Conservation (phyloP, 495 filamentous ascomycete species). For the Aspergillus carlsbadensis region DNA sequence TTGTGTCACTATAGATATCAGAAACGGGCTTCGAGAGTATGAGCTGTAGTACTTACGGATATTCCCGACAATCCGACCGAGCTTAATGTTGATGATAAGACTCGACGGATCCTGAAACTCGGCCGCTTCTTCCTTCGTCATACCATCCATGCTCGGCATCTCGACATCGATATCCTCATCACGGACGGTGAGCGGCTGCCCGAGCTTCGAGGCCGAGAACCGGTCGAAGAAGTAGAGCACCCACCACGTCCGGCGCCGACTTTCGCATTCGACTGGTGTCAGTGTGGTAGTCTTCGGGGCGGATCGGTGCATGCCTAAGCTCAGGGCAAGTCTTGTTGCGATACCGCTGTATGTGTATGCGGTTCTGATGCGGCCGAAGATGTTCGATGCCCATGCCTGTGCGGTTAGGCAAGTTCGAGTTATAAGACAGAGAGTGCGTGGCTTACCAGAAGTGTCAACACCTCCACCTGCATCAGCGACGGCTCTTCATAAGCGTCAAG, state of each 20-base stretch:
- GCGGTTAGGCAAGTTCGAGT: too few relatives aligned
- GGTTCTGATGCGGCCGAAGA: slow-evolving; percentile 18
- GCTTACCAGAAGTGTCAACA: slow-evolving; percentile 11
- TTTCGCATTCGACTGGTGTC: slow-evolving; percentile 23
- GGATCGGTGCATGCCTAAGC: slow-evolving; percentile 24
- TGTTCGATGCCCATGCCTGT: slow-evolving; percentile 14
- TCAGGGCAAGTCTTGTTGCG: slow-evolving; percentile 22
- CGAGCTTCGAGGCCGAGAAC: slow-evolving; percentile 24
- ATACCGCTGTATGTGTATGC: slow-evolving; percentile 25
- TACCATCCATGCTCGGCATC: slow-evolving; percentile 24
- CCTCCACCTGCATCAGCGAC: slow-evolving; percentile 9
- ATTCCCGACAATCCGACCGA: slow-evolving; percentile 26
- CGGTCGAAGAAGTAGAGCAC: slow-evolving; percentile 26
- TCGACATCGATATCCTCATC: slow-evolving; percentile 28
- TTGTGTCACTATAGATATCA: slow-evolving; percentile 16
- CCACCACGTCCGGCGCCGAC: slow-evolving; percentile 28
- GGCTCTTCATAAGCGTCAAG: slow-evolving; percentile 14
- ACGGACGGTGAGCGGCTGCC: slow-evolving; percentile 22
- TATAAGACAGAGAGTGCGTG: not conserved
- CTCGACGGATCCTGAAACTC: slow-evolving; percentile 27
- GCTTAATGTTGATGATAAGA: slow-evolving; percentile 21
- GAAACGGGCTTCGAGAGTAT: too few relatives aligned
- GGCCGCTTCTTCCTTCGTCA: slow-evolving; percentile 17
- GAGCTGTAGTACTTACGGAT: too few relatives aligned
- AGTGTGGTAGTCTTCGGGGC: slow-evolving; percentile 13